These are phyloP conservation scores for Podila epicladia DNA, from an alignment of 192 early-diverging fungal genomes.

Conservation along the genomic window DNA sequence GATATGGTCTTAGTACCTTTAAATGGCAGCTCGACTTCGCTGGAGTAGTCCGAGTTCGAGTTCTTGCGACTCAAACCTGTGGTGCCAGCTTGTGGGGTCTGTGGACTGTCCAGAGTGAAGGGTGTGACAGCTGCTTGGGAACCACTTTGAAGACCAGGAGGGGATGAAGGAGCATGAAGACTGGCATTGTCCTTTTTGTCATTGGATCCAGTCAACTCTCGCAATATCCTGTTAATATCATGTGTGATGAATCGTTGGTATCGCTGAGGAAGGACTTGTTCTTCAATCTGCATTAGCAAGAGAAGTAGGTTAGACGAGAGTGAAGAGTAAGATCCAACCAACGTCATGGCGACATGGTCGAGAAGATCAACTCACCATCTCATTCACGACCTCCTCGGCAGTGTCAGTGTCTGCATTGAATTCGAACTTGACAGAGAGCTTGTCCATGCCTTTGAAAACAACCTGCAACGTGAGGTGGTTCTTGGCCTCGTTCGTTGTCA, in stretches of 20 bases:
- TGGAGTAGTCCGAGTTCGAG: not conserved
- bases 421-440: conserved; percentile 85
- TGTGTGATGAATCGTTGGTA: conserved; percentile 83
- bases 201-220: conserved; percentile 64
- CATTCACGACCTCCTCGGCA: conserved; percentile 81
- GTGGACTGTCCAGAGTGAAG: not conserved
- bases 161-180: conserved; percentile 8
- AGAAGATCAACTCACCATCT: conserved; percentile 67
- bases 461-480: conserved; percentile 77
- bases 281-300: conserved; percentile 68
- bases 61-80: not conserved
- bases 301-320: not conserved
- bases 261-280: conserved; percentile 76
- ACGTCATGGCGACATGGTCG: not conserved
- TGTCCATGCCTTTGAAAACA: conserved; percentile 81
- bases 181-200: conserved; percentile 41
- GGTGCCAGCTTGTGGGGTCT: not conserved
- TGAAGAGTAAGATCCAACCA: not conserved
- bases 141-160: not conserved
- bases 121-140: not conserved
- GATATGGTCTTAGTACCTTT: not conserved
- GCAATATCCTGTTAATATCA: conserved; percentile 84
- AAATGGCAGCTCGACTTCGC: not conserved
- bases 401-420: conserved; percentile 85
- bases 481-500: conserved; percentile 66